These are phyloP conservation scores for Rhododendron williamsianum DNA, from an alignment of 148 eudicot species.

Conservation along the genomic window DNA sequence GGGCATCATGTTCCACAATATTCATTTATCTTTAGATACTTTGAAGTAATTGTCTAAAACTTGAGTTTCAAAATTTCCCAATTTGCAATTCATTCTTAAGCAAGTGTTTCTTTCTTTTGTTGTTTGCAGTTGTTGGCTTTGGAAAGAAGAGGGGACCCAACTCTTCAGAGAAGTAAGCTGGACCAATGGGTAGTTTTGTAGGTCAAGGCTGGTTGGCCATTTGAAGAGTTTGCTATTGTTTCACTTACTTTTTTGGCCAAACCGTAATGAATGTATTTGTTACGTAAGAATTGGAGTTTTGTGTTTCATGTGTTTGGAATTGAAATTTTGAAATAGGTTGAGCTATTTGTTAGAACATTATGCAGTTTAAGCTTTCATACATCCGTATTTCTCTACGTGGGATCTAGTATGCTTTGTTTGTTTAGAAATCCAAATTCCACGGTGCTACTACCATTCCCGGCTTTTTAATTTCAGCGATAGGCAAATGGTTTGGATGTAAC, in stretches of 20 bases:
- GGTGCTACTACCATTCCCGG: not conserved
- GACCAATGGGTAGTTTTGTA: conserved; percentile 10
- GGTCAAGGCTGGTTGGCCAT: not conserved
- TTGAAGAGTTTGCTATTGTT: not conserved
- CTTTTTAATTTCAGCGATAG: not conserved
- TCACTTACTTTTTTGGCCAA: not conserved
- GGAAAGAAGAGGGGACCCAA: conserved; percentile 54
- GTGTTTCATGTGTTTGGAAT: not conserved
- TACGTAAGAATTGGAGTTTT: not conserved
- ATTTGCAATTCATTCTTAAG: not conserved
- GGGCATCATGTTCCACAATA: not conserved
- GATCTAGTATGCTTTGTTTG: not conserved
- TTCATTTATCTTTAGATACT: not conserved
- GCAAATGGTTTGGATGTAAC: not conserved
- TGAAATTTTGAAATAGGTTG: not conserved
- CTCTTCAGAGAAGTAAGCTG: conserved; percentile 43
- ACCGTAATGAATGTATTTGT: not conserved
- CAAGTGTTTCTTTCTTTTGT: not conserved
- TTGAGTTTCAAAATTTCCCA: not conserved
- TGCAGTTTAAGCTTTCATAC: not conserved
- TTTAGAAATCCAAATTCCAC: not conserved
- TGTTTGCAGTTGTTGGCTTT: conserved; percentile 44
- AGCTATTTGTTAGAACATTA: not conserved
- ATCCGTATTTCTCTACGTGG: not conserved
- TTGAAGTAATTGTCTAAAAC: not conserved